These are phyloP conservation scores for Beta lomatogona DNA, from an alignment of 179 eudicot genomes.

Conservation along the genomic window DNA sequence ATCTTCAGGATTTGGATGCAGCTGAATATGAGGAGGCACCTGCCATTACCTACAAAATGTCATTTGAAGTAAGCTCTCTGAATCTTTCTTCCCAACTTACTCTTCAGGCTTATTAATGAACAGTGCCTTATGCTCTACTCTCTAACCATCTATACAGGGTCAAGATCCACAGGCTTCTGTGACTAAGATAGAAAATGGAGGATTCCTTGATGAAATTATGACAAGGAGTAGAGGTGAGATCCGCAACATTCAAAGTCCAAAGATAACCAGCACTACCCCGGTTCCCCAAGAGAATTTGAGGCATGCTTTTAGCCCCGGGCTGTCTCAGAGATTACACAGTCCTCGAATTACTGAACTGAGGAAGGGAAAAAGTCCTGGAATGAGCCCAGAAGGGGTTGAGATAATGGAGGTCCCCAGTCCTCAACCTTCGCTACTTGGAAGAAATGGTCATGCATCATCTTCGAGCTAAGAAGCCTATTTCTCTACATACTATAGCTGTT, in stretches of 20 bases:
- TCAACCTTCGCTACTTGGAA: conserved; percentile 57
- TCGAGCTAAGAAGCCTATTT: conserved; percentile 38
- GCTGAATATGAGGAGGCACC: conserved; percentile 92
- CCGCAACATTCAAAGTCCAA: conserved; percentile 70
- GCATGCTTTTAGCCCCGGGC: conserved; percentile 57
- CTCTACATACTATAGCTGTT: conserved; percentile 21
- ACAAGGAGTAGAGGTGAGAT: conserved; percentile 96
- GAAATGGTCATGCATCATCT: conserved; percentile 43
- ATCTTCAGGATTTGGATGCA: conserved; percentile 96
- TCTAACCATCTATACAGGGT: conserved; percentile 40
- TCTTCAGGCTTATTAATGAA: background rate
- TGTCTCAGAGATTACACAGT: conserved; percentile 43
- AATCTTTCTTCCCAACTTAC: background rate
- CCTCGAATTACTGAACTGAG: conserved; percentile 50
- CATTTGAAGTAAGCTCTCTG: conserved; percentile 59
- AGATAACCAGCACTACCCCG: conserved; percentile 62
- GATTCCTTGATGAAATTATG: conserved; percentile 72
- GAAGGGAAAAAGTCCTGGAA: conserved; percentile 48
- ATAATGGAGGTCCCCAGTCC: conserved; percentile 71
- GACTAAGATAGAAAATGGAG: conserved; percentile 51
- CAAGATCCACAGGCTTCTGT: conserved; percentile 41
- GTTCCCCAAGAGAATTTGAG: conserved; percentile 46
- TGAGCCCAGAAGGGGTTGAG: conserved; percentile 51
- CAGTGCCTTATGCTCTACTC: background rate
- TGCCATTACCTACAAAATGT: conserved; percentile 57